Evolutionary conservation across 768 basidiomycete genomes (phyloP).

Genomic region (Filobasidium wieringae): DNA sequence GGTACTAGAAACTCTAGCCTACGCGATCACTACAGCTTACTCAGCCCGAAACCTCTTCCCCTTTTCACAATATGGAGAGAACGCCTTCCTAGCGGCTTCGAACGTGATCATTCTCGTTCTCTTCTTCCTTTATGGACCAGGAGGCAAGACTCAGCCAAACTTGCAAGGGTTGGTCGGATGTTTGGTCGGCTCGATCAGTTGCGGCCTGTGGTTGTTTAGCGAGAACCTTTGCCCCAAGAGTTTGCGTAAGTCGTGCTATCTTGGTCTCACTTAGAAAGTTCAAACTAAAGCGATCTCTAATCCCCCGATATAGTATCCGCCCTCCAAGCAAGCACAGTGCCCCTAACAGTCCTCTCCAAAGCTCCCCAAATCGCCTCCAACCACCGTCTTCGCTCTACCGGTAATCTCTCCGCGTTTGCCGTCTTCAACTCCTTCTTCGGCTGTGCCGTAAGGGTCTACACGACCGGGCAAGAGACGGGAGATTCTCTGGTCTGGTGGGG

Average conservation of each 20-base stretch:
- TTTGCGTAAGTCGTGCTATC: conserved; percentile 25
- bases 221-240: conserved; percentile 23
- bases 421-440: conserved; percentile 78
- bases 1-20: conserved; percentile 73
- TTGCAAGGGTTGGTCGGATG: conserved; percentile 23
- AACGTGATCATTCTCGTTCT: conserved; percentile 78
- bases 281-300: conserved; percentile 9
- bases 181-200: conserved; percentile 15
- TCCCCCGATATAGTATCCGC: conserved; percentile 44
- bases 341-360: conserved; percentile 83
- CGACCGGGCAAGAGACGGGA: conserved; percentile 77
- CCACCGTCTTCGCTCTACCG: conserved; percentile 60
- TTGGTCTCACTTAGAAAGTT: not conserved
- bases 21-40: conserved; percentile 80
- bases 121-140: conserved; percentile 46
- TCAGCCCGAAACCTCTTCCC: conserved; percentile 75
- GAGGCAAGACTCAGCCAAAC: conserved; percentile 11
- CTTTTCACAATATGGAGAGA: conserved; percentile 96
- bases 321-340: conserved; percentile 75
- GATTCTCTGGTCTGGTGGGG: conserved; percentile 70
- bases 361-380: conserved; percentile 86
- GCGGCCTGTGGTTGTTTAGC: conserved; percentile 24
- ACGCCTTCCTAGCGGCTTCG: conserved; percentile 81
- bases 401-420: conserved; percentile 86
- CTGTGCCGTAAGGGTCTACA: conserved; percentile 84